Conservation (phyloP, 495 filamentous ascomycete genomes). For the Aspergillus ellipticus region DNA sequence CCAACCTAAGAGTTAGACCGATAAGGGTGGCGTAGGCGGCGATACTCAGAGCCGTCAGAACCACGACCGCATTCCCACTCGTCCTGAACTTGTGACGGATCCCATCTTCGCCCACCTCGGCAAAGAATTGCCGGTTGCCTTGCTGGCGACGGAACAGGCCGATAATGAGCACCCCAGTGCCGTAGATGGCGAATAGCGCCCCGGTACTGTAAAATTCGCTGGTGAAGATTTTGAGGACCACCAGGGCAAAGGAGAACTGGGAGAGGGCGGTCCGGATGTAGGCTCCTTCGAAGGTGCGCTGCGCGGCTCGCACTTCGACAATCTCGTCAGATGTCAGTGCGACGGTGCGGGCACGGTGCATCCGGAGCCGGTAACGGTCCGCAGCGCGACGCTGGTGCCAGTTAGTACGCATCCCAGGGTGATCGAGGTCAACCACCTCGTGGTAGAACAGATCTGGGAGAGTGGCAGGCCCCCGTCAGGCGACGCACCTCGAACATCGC, state of each 20-base stretch:
- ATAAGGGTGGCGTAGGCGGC: conserved; percentile 78
- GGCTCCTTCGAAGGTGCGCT: conserved; percentile 95
- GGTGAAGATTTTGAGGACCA: conserved; percentile 96
- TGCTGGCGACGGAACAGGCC: conserved; percentile 79
- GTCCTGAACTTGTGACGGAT: conserved; percentile 80
- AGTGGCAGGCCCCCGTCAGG: neutral
- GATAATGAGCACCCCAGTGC: conserved; percentile 75
- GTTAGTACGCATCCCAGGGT: conserved; percentile 4
- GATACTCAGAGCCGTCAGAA: conserved; percentile 77
- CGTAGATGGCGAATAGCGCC: conserved; percentile 87
- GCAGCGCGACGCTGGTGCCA: conserved; percentile 39
- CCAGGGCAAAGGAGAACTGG: conserved; percentile 90
- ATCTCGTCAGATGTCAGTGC: conserved; percentile 79
- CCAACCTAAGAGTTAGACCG: conserved; percentile 63
- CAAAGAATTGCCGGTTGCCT: conserved; percentile 92
- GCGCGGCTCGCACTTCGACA: conserved; percentile 88
- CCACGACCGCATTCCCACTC: conserved; percentile 72
- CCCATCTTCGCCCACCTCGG: conserved; percentile 64
- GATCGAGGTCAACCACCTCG: neutral
- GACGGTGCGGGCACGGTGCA: conserved; percentile 82
- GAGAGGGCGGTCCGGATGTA: conserved; percentile 92
- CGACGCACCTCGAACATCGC: conserved; percentile 37
- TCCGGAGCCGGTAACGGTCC: conserved; percentile 57
- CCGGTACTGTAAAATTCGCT: conserved; percentile 91
- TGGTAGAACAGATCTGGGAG: conserved; percentile 5